Base-by-base conservation (phyloP, 495 filamentous ascomycete species). In the Neurospora sublineolata region DNA sequence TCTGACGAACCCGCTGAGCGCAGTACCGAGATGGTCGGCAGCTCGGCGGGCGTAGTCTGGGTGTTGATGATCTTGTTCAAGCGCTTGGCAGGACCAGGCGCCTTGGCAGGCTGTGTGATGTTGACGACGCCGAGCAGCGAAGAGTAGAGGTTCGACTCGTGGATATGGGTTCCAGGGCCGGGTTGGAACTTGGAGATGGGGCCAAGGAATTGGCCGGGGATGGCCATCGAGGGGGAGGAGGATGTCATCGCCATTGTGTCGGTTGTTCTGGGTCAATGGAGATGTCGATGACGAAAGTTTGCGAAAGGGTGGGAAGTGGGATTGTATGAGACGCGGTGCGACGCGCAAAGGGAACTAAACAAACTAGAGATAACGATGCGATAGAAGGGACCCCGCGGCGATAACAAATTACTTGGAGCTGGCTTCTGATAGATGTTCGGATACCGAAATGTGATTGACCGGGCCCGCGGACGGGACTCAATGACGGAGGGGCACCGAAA, bases 91-190 rank as follows among this genome's bases (percentile, higher is more conserved):
- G 89, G 90, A 1, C 83, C 86, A 37, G 84, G 79, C 30, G 85
- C 79, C 72, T 87, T 88, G 37, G 78, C 76, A 0, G 81, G 79
- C 68, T 81, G 78, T 30, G 78, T 78, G 73, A 90, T 84, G 68
- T 84, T 80, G 60, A 91, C 83, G 33, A 86, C 83, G 70, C 88
- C 85, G 58, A 96, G 86, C 38, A 87, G 82, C 67, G 93, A 95
- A 72, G 93, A 89, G 82, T 90, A 90, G 75, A 96, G 84, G 69
- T 89, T 85, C 71, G 87, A 81, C 72, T 88, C 80, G 78, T 93
- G 85, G 75, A 94, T 84, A 80, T 97, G 92, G 3, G 92, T 96
- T 64, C 94, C 94, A 1, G 92, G 84, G 11, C 94, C 94, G 64
- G 92, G 86, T 60, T 80, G 76, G 80, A 90, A 93, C 71, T 86